Evolutionary conservation across 1,139 yeast species (phyloP).

Genomic region (Hansenula sp.): DNA sequence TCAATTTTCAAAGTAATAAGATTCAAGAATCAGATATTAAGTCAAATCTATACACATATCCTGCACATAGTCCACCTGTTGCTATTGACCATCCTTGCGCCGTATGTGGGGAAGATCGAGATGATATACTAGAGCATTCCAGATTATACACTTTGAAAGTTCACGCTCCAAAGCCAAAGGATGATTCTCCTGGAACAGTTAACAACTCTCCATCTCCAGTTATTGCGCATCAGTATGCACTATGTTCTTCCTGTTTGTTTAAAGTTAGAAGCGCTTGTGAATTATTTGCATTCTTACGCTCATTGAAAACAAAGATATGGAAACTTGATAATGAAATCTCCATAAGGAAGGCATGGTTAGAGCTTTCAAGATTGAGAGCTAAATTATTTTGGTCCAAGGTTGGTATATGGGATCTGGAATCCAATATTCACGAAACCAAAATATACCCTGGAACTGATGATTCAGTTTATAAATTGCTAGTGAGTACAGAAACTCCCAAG

Average conservation of each 20-base stretch:
- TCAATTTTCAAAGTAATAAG: slow-evolving; percentile 16
- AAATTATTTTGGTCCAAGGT: slow-evolving; percentile 81
- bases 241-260: slow-evolving; percentile 79
- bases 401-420: slow-evolving; percentile 47
- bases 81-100: slow-evolving; percentile 76
- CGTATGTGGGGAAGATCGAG: slow-evolving; percentile 74
- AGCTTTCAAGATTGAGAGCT: slow-evolving; percentile 49
- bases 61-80: slow-evolving; percentile 54
- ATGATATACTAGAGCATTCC: slow-evolving; percentile 69
- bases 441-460: slow-evolving; percentile 28
- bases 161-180: slow-evolving; percentile 24
- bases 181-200: slow-evolving; percentile 16
- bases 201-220: slow-evolving; percentile 12
- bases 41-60: slow-evolving; percentile 35
- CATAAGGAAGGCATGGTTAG: slow-evolving; percentile 51
- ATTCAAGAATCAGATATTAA: slow-evolving; percentile 16
- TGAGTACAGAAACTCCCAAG: background rate
- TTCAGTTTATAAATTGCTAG: slow-evolving; percentile 5
- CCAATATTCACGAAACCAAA: slow-evolving; percentile 26
- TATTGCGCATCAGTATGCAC: slow-evolving; percentile 47
- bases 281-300: slow-evolving; percentile 67
- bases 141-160: slow-evolving; percentile 66
- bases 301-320: slow-evolving; percentile 51
- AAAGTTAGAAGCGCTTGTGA: slow-evolving; percentile 80
- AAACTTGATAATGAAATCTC: slow-evolving; percentile 37